Evolutionary conservation across 805 yeast species (phyloP), one percentile per base, ranked within the genome.

Genomic region (Saturnispora kantuleensis): DNA sequence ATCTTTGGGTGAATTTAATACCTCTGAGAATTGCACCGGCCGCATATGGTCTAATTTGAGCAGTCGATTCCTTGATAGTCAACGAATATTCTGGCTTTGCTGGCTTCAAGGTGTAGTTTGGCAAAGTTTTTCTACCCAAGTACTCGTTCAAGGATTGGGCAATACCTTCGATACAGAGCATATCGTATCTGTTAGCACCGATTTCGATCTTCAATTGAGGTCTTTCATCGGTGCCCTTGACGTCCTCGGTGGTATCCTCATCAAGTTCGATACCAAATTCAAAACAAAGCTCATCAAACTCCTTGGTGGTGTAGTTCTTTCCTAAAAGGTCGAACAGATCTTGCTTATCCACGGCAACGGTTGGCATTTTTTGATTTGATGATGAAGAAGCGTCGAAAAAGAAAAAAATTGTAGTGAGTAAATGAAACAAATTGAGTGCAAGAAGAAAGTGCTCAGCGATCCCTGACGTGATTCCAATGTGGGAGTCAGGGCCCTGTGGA

Each of bases 141-240:
- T 85, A 93, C 62, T 89, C 94, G 58, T 88, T 88, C 60, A 93
- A 71, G 1, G 97, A 90, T 60, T 87, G 94, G 1, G 97, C 88
- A 65, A 93, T 88, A 60, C 99, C 99, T 68, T 93, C 99, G 56
- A 88, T 84, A 71, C 98, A 94, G 53, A 93, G 78, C 89, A 93
- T 79, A 64, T 93, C 99, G 61, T 93, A 94, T 73, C 99, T 84
- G 69, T 93, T 93, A 50, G 99, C 99, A 47, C 96, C 97, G 52
- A 94, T 81, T 65, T 93, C 99, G 58, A 93, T 87, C 69, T 93
- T 93, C 57, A 86, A 74, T 66, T 90, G 94, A n/a, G 99, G 97
- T 64, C 96, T 81, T 66, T 86, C 95, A 52, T 78, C 84, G n/a
- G 72, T 70, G 62, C 74, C 77, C 48, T 62, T 66, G 52, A 83